Evolutionary conservation across 805 yeast genomes (phyloP).

Genomic region (Wickerhamomyces canadensis): DNA sequence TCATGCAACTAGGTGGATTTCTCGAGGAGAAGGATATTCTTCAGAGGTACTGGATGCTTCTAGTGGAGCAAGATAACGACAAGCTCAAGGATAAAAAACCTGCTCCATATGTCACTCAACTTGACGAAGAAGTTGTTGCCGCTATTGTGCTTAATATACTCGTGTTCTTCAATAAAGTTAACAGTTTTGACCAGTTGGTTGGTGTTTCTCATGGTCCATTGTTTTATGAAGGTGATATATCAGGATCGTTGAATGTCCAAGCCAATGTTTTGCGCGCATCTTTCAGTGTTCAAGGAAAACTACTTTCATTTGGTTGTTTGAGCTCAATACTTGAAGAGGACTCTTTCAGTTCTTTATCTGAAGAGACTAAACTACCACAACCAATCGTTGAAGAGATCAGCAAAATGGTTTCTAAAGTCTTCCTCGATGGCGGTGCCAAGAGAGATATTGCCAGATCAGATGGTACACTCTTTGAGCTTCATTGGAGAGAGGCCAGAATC

Average conservation of each 20-base stretch:
- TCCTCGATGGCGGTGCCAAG: slow-evolving; percentile 30
- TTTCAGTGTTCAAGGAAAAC: slow-evolving; percentile 35
- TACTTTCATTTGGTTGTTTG: slow-evolving; percentile 35
- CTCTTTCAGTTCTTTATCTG: slow-evolving; percentile 20
- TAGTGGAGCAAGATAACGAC: slow-evolving; percentile 19
- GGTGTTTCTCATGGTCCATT: slow-evolving; percentile 29
- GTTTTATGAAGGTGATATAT: slow-evolving; percentile 33
- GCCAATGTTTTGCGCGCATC: slow-evolving; percentile 17
- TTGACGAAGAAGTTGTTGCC: slow-evolving; percentile 30
- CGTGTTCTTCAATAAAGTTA: slow-evolving; percentile 40
- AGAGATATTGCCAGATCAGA: slow-evolving; percentile 27
- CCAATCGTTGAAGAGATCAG: slow-evolving; percentile 41
- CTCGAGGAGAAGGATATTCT: slow-evolving; percentile 25
- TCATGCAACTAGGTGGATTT: slow-evolving; percentile 48
- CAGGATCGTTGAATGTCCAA: slow-evolving; percentile 13
- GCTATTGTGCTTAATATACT: slow-evolving; percentile 39
- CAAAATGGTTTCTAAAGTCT: slow-evolving; percentile 37
- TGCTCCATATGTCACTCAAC: slow-evolving; percentile 30
- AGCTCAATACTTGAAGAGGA: slow-evolving; percentile 26
- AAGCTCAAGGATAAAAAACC: slow-evolving; percentile 29
- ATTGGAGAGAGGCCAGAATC: slow-evolving; percentile 35
- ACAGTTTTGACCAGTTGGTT: slow-evolving; percentile 29
- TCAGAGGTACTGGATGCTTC: slow-evolving; percentile 23
- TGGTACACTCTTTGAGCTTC: slow-evolving; percentile 32
- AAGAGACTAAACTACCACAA: slow-evolving; percentile 27